These are phyloP conservation scores for Rhinocladiella mackenziei DNA, from an alignment of 2,329 filamentous ascomycete genomes.

Conservation along the genomic window DNA sequence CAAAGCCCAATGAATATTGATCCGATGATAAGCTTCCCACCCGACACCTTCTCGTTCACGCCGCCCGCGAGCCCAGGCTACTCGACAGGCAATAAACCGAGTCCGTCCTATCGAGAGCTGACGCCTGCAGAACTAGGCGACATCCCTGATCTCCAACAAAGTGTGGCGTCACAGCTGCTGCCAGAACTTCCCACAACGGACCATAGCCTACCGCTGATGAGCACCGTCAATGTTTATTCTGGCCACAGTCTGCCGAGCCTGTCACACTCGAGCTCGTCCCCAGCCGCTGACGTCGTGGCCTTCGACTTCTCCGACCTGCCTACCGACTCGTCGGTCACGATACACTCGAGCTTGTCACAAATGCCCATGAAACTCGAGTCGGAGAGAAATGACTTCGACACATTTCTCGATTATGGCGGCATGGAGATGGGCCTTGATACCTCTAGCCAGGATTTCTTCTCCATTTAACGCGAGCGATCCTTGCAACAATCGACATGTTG, in stretches of 20 bases:
- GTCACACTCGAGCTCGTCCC: slow-evolving; percentile 27
- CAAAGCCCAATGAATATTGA: slow-evolving; percentile 15
- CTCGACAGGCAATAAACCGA: slow-evolving; percentile 38
- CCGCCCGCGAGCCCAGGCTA: slow-evolving; percentile 46
- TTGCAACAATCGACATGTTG: background rate
- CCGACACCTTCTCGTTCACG: slow-evolving; percentile 45
- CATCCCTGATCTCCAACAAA: slow-evolving; percentile 8
- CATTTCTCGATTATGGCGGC: slow-evolving; percentile 29
- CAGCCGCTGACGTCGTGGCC: slow-evolving; percentile 25
- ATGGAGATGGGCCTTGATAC: slow-evolving; percentile 25
- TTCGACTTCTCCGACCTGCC: slow-evolving; percentile 27
- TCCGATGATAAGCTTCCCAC: slow-evolving; percentile 32
- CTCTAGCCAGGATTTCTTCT: slow-evolving; percentile 25
- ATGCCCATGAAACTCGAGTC: slow-evolving; percentile 20
- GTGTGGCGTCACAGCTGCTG: slow-evolving; percentile 15
- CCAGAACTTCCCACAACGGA: slow-evolving; percentile 23
- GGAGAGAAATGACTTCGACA: slow-evolving; percentile 29
- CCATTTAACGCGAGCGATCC: slow-evolving; percentile 11
- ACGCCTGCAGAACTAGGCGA: slow-evolving; percentile 33
- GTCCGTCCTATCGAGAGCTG: slow-evolving; percentile 37
- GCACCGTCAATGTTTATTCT: slow-evolving; percentile 8
- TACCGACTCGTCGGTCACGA: slow-evolving; percentile 5
- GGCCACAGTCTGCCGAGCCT: slow-evolving; percentile 26
- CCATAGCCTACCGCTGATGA: slow-evolving; percentile 15
- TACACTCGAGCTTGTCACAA: slow-evolving; percentile 11